Base-by-base conservation (phyloP, 2,329 filamentous ascomycete species). In the Geosmithia putterillii region DNA sequence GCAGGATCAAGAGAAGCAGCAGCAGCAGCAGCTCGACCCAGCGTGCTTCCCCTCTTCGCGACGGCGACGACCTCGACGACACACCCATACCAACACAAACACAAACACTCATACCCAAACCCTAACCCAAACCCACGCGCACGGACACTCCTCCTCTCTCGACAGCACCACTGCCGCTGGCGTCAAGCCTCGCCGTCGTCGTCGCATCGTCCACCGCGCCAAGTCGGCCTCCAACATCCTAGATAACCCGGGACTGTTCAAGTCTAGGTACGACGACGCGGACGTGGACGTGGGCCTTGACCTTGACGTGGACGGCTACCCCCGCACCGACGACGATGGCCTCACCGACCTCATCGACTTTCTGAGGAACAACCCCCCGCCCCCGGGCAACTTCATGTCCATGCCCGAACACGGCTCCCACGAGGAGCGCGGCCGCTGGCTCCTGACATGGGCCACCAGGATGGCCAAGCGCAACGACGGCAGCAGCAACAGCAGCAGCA, bases 371-470 rank as follows among this genome's bases (percentile, higher is more conserved):
- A 64, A 65, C 19, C 59, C 67, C 21, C 71, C 72, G 1, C 73
- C 73, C 6, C 58, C 66, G 3, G 56, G 59, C 20, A 74, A 74
- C 52, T 65, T 59, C 51, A 73, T 74, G 67, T 71, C 71, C 6
- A 57, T 64, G 34, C 63, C 63, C 4, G 58, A 61, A 28, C 48
- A 51, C 25, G 46, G 52, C 34, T 46, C 56, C 22, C 46, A 47
- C 18, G 57, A 56, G 3, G 55, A 61, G 28, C 60, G 57, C 19
- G 63, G 62, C 2, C 62, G 57, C 50, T 70, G 65, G 63, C 19
- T 32, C 10, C 55, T 58, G 38, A 62, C 59, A 38, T 57, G 74
- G 42, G 68, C 58, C 49, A 32, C 28, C 28, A 57, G 65, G 14
- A 58, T 72, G 37, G 49, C 53, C 34, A 57, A 51, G 25, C 61